Base-by-base conservation (phyloP, 169 alveolate species). In the Cystoisospora suis region DNA sequence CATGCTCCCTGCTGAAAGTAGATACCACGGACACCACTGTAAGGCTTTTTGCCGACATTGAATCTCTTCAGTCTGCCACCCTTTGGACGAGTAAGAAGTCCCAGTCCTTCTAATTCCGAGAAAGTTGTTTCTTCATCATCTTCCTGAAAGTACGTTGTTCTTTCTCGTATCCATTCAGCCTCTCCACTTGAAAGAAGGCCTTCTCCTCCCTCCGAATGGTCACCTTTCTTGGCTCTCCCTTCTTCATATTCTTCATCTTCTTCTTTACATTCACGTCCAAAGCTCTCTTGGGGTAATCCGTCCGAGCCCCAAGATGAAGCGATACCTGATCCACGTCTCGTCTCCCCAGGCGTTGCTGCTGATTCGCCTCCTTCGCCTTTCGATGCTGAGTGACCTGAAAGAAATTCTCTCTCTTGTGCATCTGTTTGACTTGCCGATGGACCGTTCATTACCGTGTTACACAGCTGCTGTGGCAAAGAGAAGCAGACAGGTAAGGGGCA, bases 11-110 rank as follows among this genome's bases (percentile, higher is more conserved):
- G 94, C 72, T 91, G 94, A 34, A 91, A 91, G 87, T 91, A 91
- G 75, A 91, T 91, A 7, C 94, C 94, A 17, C 94, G 94, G 38
- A 91, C 94, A 12, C 94, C 94, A 23, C 94, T 91, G 65, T 85
- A 91, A 27, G 94, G 94, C 27, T 91, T 91, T 61, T 80, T 85
- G 12, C 94, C 94, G 49, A 91, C 94, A 58, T 91, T 91, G 47
- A 86, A 80, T 1, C 94, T 77, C 75, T 91, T 91, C 69, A 81
- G 77, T 12, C 65, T n/a, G 42, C 94, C 94, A 9, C 87, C 94
- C 27, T 53, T 85, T 5, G 94, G 94, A 27, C 91, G 58, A 70
- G 88, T 75, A 7, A 88, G 81, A 49, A 32, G 49, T 40, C 77
- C 77, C 20, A 88, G 88, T 44, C 75, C 86, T 45, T 88, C 88